Base-by-base conservation (phyloP, 1,284 basidiomycete genomes). In the Ustilago trichophora region DNA sequence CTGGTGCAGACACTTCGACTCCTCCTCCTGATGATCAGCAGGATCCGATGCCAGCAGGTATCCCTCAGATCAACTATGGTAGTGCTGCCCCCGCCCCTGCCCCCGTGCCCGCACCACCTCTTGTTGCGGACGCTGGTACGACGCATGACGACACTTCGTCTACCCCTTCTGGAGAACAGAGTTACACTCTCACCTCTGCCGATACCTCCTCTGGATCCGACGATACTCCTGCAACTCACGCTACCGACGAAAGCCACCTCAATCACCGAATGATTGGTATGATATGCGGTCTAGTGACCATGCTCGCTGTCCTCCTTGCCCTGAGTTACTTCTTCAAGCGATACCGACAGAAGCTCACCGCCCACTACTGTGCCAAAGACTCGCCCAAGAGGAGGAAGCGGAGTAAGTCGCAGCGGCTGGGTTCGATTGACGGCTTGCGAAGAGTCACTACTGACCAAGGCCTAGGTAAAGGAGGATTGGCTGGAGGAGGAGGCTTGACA, bases 131-230 rank as follows among this genome's bases (percentile, higher is more conserved):
- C 9, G 1, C 45, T 13, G n/a, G 37, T 8, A 6, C 49, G 27
- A 56, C 45, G 53, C 43, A 22, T 56, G 42, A 52, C 48, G 48
- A 63, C 42, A 35, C 52, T 6, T 4, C 29, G 2, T 16, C 50
- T 21, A 15, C 12, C 24, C 9, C 27, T n/a, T 25, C 38, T 9
- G 3, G n/a, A n/a, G n/a, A n/a, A n/a, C n/a, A n/a, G n/a, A n/a
- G n/a, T n/a, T n/a, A n/a, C n/a, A n/a, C n/a, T n/a, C n/a, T n/a
- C n/a, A n/a, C n/a, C n/a, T n/a, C n/a, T n/a, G 7, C 4, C 15
- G 37, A 18, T 34, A 21, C 43, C 15, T 29, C 45, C 27, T 8
- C 24, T 4, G n/a, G 36, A 10, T 2, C n/a, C 16, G 6, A 25
- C 21, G n/a, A n/a, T n/a, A n/a, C n/a, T n/a, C n/a, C n/a, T n/a